Evolutionary conservation across 345 rosid genomes (phyloP).

Genomic region (Crucihimalaya himalaica): DNA sequence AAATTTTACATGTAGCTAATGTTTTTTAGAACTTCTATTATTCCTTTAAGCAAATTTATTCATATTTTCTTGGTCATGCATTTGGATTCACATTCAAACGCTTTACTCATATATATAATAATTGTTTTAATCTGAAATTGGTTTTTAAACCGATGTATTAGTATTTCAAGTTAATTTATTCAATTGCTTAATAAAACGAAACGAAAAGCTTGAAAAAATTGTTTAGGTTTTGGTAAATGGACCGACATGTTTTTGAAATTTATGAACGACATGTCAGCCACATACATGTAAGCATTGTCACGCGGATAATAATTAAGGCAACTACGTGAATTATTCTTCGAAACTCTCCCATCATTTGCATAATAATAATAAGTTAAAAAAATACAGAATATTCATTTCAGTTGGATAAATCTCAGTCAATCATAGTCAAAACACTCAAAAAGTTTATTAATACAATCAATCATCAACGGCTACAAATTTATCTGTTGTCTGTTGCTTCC

Average conservation of each 20-base stretch:
- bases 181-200: background rate
- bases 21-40: background rate
- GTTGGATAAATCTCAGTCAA: constrained; percentile 1
- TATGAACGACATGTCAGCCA: constrained; percentile 13
- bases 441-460: background rate
- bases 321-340: background rate
- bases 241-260: constrained; percentile 27
- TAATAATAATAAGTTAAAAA: background rate
- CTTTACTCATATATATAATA: background rate
- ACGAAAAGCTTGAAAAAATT: background rate
- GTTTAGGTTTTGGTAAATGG: background rate
- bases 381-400: background rate
- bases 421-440: constrained; percentile 5
- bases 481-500: background rate
- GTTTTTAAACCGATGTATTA: background rate
- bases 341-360: background rate
- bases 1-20: background rate
- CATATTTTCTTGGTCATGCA: background rate
- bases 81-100: background rate
- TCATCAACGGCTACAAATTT: too few species aligned
- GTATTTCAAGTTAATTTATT: background rate
- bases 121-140: background rate
- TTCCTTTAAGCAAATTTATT: background rate
- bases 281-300: constrained; percentile 8
- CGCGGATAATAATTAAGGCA: background rate